Evolutionary conservation across 2,329 filamentous ascomycete genomes (phyloP).

Genomic region (Ascocoryne sarcoides): DNA sequence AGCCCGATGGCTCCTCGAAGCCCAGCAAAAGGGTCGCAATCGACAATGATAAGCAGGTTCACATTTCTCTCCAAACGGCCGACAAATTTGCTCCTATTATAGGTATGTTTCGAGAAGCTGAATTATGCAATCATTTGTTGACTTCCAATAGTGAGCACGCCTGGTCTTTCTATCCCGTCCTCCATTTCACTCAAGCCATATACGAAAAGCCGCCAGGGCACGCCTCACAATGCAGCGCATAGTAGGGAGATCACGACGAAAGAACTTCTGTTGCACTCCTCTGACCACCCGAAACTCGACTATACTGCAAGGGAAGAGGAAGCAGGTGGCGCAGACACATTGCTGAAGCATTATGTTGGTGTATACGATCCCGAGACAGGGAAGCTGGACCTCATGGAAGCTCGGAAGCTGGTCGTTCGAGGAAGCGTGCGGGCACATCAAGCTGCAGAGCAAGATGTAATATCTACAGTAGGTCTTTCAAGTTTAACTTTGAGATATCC

Average conservation of each 20-base stretch:
- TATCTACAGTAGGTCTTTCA: slow-evolving; percentile 25
- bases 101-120: slow-evolving; percentile 32
- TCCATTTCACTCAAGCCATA: slow-evolving; percentile 28
- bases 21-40: slow-evolving; percentile 47
- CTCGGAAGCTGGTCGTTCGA: slow-evolving; percentile 55
- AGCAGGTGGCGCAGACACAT: slow-evolving; percentile 30
- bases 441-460: slow-evolving; percentile 38
- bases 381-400: slow-evolving; percentile 51
- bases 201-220: slow-evolving; percentile 22
- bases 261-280: slow-evolving; percentile 50
- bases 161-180: slow-evolving; percentile 27
- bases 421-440: slow-evolving; percentile 48
- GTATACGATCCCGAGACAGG: slow-evolving; percentile 53
- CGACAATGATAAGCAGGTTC: slow-evolving; percentile 32
- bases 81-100: slow-evolving; percentile 44
- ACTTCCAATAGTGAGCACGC: slow-evolving; percentile 25
- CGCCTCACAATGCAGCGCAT: slow-evolving; percentile 14
- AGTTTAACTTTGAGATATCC: no score
- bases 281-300: slow-evolving; percentile 47
- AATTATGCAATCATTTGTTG: background rate
- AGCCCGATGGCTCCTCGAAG: slow-evolving; percentile 29
- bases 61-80: slow-evolving; percentile 37
- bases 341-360: slow-evolving; percentile 56
- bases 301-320: slow-evolving; percentile 50
- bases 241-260: slow-evolving; percentile 26